These are phyloP conservation scores for Amylocystis lapponica DNA, from an alignment of 768 basidiomycete species.

Conservation along the genomic window DNA sequence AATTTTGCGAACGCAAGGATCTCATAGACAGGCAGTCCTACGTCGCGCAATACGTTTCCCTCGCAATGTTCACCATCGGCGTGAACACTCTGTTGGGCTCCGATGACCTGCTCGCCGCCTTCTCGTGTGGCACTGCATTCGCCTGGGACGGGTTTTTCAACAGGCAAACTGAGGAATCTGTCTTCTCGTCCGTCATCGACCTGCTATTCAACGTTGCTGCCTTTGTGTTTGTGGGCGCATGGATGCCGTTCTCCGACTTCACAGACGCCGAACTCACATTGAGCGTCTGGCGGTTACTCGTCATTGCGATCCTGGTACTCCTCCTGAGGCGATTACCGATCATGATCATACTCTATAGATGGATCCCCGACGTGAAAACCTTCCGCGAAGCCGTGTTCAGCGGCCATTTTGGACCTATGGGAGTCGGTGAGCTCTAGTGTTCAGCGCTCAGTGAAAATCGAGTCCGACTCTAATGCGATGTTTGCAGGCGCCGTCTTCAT, in stretches of 20 bases:
- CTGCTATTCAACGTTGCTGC: conserved; percentile 93
- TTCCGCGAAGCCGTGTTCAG: conserved; percentile 90
- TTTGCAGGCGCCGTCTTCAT: conserved; percentile 83
- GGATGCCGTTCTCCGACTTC: conserved; percentile 92
- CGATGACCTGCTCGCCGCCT: conserved; percentile 92
- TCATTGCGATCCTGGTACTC: conserved; percentile 78
- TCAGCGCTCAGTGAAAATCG: too few relatives aligned
- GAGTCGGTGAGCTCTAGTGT: conserved; percentile 45
- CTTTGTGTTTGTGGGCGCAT: conserved; percentile 94
- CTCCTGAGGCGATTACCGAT: conserved; percentile 77
- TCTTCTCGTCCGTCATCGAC: conserved; percentile 95
- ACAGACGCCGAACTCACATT: conserved; percentile 59
- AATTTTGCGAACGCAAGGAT: conserved; percentile 80
- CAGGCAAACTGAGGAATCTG: conserved; percentile 88
- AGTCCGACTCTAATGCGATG: too few relatives aligned
- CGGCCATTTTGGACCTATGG: conserved; percentile 93
- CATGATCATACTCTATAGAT: conserved; percentile 80
- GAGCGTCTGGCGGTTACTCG: conserved; percentile 77
- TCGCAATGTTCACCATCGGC: conserved; percentile 82
- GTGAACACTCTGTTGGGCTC: conserved; percentile 80
- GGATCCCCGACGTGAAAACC: conserved; percentile 95
- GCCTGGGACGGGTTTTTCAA: conserved; percentile 97
- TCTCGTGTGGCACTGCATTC: conserved; percentile 92
- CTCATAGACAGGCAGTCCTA: conserved; percentile 93
- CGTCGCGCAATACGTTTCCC: conserved; percentile 84